phyloP scores from a whole-genome alignment of 108 stramenopile genomes.

The Nitzschia putrida region DNA sequence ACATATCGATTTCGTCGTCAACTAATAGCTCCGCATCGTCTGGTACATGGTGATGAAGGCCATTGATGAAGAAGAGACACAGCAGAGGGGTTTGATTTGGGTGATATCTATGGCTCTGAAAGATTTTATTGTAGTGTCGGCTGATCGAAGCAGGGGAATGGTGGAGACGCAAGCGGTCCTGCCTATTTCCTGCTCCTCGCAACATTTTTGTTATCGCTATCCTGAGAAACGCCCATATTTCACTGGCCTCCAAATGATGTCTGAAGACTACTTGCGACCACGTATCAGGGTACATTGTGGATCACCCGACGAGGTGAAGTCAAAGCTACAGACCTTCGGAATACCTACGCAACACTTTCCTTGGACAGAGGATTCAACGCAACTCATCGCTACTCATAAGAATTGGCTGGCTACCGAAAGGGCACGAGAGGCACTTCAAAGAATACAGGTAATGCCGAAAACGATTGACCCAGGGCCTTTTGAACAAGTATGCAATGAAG shows the following conservation, averaged over 20 bases:
- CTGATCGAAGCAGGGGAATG: background rate
- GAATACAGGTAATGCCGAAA: no score
- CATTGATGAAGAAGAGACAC: slow-evolving; percentile 24
- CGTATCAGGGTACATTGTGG: slow-evolving; percentile 18
- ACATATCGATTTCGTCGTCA: background rate
- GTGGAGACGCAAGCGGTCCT: background rate
- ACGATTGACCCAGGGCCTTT: no score
- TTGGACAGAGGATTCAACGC: background rate
- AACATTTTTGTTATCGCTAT: background rate
- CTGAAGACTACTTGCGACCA: background rate
- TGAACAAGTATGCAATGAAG: background rate
- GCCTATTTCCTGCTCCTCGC: background rate
- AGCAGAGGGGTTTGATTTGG: slow-evolving; percentile 21
- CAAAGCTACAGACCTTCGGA: slow-evolving; percentile 28
- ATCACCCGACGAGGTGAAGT: background rate
- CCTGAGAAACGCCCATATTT: background rate
- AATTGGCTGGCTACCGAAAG: slow-evolving; percentile 12
- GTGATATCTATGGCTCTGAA: background rate
- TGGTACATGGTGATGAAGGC: slow-evolving; percentile 6
- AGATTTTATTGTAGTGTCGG: no score
- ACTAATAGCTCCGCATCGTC: background rate
- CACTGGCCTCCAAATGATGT: background rate
- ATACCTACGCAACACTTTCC: slow-evolving; percentile 4
- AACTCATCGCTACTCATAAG: slow-evolving; percentile 1
- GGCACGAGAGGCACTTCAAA: background rate